Evolutionary conservation across 495 filamentous ascomycete genomes (phyloP).

Genomic region (Penicillium salamii): DNA sequence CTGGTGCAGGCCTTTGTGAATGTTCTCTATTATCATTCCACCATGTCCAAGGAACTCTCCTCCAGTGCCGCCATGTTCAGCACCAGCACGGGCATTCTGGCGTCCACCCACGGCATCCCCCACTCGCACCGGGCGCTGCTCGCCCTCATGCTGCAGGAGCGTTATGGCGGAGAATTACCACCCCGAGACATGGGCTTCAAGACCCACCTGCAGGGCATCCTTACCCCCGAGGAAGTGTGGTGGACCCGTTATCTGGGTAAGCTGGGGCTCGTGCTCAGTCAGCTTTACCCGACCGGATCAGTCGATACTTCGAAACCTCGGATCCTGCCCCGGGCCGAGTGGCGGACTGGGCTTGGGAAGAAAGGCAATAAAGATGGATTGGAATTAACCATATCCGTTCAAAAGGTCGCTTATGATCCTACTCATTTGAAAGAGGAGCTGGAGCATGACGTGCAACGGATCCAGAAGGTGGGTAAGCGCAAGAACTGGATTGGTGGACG

Average conservation of each 20-base stretch:
- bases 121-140: constrained; percentile 70
- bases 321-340: constrained; percentile 23
- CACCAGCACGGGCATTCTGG: constrained; percentile 66
- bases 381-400: constrained; percentile 23
- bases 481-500: constrained; percentile 35
- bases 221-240: constrained; percentile 49
- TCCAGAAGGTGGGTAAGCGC: constrained; percentile 32
- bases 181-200: constrained; percentile 49
- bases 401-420: constrained; percentile 28
- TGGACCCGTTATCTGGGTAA: constrained; percentile 62
- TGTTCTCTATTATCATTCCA: constrained; percentile 49
- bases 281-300: constrained; percentile 27
- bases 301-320: constrained; percentile 30
- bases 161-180: constrained; percentile 69
- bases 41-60: constrained; percentile 47
- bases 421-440: constrained; percentile 28
- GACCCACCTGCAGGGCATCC: constrained; percentile 42
- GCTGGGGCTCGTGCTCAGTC: constrained; percentile 22
- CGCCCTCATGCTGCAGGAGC: constrained; percentile 68
- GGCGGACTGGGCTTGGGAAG: constrained; percentile 24
- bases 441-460: constrained; percentile 22
- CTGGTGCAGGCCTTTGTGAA: constrained; percentile 52
- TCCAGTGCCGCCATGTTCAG: constrained; percentile 69
- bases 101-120: constrained; percentile 65
- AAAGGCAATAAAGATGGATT: constrained; percentile 26